Conservation (phyloP, 192 early-diverging fungal species). For the Rhizophagus sp. region DNA sequence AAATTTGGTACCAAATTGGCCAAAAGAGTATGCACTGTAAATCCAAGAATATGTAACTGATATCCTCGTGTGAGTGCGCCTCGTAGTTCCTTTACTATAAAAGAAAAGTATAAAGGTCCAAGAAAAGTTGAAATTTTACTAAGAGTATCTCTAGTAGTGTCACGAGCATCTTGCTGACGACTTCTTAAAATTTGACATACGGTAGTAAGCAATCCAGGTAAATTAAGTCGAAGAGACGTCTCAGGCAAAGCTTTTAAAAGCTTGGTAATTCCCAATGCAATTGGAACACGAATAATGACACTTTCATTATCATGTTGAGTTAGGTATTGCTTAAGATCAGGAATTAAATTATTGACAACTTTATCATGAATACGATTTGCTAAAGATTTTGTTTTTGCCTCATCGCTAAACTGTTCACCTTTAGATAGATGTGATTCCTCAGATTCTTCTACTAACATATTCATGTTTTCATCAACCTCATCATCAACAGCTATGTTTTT, state of each 20-base stretch:
- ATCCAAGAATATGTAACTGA: conserved; percentile 94
- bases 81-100: conserved; percentile 85
- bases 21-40: conserved; percentile 86
- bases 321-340: conserved; percentile 77
- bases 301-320: conserved; percentile 73
- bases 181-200: conserved; percentile 87
- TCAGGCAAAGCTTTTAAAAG: conserved; percentile 82
- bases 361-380: conserved; percentile 67
- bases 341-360: conserved; percentile 78
- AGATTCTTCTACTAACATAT: conserved; percentile 38
- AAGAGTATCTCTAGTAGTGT: conserved; percentile 82
- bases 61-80: conserved; percentile 80
- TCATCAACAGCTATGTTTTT: not conserved
- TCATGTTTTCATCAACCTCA: conserved; percentile 37
- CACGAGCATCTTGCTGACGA: conserved; percentile 81
- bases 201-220: conserved; percentile 85
- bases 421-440: conserved; percentile 40
- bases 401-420: conserved; percentile 38
- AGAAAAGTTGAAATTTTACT: conserved; percentile 83
- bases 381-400: conserved; percentile 37
- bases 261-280: conserved; percentile 83
- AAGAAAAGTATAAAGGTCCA: conserved; percentile 81
- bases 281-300: conserved; percentile 77
- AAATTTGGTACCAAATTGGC: conserved; percentile 59
- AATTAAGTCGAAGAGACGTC: conserved; percentile 70